These are phyloP conservation scores for Fusarium mundagurra DNA, from an alignment of 2,329 filamentous ascomycete genomes.

Conservation along the genomic window DNA sequence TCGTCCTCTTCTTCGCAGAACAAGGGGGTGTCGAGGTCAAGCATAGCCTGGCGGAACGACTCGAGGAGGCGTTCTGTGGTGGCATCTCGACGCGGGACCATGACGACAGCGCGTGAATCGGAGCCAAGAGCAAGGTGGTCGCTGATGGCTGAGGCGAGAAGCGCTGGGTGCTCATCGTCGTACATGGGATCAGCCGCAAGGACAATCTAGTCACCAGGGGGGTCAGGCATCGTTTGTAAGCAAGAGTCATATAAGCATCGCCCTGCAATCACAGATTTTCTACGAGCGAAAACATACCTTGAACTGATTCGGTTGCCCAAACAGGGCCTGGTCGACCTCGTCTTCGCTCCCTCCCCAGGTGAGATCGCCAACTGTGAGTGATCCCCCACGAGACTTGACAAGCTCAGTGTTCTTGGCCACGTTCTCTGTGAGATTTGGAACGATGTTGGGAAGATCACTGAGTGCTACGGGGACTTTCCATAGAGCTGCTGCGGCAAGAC, in stretches of 20 bases:
- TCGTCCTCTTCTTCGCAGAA: conserved; percentile 67
- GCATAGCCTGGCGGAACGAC: conserved; percentile 71
- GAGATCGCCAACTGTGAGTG: conserved; percentile 70
- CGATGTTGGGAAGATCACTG: conserved; percentile 86
- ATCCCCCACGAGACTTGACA: conserved; percentile 65
- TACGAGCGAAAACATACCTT: conserved; percentile 50
- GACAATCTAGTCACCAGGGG: conserved; percentile 64
- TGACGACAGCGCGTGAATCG: conserved; percentile 76
- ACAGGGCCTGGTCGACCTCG: conserved; percentile 56
- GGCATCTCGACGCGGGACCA: conserved; percentile 81
- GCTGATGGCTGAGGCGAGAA: conserved; percentile 76
- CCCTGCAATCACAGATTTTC: conserved; percentile 8
- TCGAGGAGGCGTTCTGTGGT: conserved; percentile 70
- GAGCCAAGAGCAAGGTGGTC: conserved; percentile 69
- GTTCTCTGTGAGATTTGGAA: conserved; percentile 83
- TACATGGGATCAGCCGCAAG: conserved; percentile 90
- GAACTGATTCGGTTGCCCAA: conserved; percentile 61
- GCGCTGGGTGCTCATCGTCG: conserved; percentile 80
- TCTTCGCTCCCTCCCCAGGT: conserved; percentile 73
- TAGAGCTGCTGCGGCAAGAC: conserved; percentile 81
- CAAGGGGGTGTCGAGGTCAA: conserved; percentile 56
- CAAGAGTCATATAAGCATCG: conserved; percentile 9
- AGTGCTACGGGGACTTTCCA: conserved; percentile 74
- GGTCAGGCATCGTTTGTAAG: conserved; percentile 21
- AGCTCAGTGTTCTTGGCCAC: conserved; percentile 68